Evolutionary conservation across 371 early-diverging fungal species (phyloP).

Genomic region (Mucor indicus): DNA sequence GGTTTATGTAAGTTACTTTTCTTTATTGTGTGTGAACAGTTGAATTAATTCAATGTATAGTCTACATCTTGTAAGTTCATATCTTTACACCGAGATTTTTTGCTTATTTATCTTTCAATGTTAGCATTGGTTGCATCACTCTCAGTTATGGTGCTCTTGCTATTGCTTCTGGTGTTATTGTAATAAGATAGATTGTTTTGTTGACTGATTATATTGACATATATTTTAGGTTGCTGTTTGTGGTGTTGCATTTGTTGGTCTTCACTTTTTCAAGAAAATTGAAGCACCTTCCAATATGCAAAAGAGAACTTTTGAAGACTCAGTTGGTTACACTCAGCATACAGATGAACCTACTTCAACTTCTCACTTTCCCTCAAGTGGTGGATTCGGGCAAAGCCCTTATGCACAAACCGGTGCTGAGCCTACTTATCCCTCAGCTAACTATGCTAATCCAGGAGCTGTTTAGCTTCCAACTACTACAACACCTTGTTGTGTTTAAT

Average conservation of each 20-base stretch:
- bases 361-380: background rate
- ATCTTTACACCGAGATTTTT: background rate
- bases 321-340: constrained; percentile 10
- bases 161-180: constrained; percentile 26
- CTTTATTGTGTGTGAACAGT: background rate
- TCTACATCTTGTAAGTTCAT: constrained; percentile 13
- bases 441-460: constrained; percentile 9
- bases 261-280: constrained; percentile 18
- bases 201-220: background rate
- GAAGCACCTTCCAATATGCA: constrained; percentile 25
- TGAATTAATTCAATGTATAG: constrained; percentile 2
- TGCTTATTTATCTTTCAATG: background rate
- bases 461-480: background rate
- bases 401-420: constrained; percentile 4
- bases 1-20: constrained; percentile 20
- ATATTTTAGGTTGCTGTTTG: constrained; percentile 8
- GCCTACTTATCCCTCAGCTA: constrained; percentile 16
- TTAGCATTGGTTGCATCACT: constrained; percentile 21
- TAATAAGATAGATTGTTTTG: constrained; percentile 1
- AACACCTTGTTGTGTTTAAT: background rate
- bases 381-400: background rate
- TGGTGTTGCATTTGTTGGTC: constrained; percentile 18
- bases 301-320: constrained; percentile 21
- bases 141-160: constrained; percentile 16
- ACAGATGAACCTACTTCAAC: background rate